These are phyloP conservation scores for Microdochium bolleyi DNA, from an alignment of 2,329 filamentous ascomycete genomes.

Conservation along the genomic window DNA sequence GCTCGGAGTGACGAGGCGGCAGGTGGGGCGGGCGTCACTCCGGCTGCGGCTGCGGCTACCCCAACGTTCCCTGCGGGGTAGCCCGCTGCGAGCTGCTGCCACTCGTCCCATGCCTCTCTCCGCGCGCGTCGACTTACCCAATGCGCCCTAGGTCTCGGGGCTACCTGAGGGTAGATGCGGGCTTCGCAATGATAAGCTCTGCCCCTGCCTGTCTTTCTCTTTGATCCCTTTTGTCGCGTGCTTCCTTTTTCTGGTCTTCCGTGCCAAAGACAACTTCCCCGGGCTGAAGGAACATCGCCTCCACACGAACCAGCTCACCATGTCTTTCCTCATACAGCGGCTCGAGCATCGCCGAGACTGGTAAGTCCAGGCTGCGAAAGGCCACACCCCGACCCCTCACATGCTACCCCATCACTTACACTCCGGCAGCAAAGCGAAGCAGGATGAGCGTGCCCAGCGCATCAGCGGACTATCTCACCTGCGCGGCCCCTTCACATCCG, in stretches of 20 bases:
- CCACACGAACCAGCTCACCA: slow-evolving; percentile 9
- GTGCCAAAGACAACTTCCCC: background rate
- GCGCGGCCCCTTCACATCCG: slow-evolving; percentile 52
- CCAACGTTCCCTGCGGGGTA: background rate
- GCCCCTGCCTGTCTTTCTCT: background rate
- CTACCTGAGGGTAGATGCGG: background rate
- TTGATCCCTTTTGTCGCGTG: background rate
- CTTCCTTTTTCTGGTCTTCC: background rate
- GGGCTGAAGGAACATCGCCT: no score
- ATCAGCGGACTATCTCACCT: slow-evolving; percentile 63
- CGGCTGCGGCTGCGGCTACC: background rate
- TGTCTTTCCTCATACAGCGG: slow-evolving; percentile 44
- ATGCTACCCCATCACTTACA: background rate
- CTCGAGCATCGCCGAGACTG: slow-evolving; percentile 65
- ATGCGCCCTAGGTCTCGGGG: no score
- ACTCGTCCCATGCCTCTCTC: no score
- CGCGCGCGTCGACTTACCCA: no score
- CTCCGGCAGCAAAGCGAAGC: slow-evolving; percentile 62
- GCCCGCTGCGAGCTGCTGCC: no score
- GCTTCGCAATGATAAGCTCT: background rate
- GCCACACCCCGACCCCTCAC: background rate
- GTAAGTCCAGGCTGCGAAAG: slow-evolving; percentile 34
- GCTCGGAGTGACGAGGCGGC: background rate
- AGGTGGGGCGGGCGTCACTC: background rate
- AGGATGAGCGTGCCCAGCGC: slow-evolving; percentile 62